A percentile compares a stretch with the other conserved stretches of the same genome.
Evolutionary conservation across 768 basidiomycete species (phyloP).

Genomic region (Suillus paluster): DNA sequence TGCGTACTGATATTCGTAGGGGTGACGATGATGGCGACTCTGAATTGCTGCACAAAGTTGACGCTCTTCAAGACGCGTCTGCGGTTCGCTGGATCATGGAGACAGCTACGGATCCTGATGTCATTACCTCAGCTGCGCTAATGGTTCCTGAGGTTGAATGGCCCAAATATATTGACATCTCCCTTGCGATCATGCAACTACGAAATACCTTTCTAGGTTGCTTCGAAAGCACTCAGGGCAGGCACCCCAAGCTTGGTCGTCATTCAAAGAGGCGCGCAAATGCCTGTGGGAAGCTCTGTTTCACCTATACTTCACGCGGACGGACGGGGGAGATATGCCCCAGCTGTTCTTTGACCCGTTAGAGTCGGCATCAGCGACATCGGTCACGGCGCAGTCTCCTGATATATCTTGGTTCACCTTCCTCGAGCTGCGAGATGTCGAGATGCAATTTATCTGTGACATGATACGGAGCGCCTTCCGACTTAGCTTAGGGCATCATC

Average conservation of each 20-base stretch:
- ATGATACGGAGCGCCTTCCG: constrained; percentile 5
- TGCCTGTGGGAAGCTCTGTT: constrained; percentile 7
- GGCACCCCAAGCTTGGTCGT: not conserved
- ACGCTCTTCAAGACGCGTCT: not conserved
- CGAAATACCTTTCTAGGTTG: constrained; percentile 7
- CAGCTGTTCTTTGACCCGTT: not conserved
- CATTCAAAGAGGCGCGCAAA: not conserved
- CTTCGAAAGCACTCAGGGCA: constrained; percentile 1
- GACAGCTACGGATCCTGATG: constrained; percentile 6
- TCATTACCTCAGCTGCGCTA: constrained; percentile 3
- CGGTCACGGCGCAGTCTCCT: not conserved
- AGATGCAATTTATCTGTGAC: constrained; percentile 5
- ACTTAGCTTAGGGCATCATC: not conserved
- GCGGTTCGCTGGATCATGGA: constrained; percentile 11
- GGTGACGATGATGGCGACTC: not conserved
- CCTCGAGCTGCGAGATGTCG: not conserved
- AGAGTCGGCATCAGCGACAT: not conserved
- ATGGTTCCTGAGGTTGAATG: constrained; percentile 10
- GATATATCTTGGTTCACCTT: constrained; percentile 7
- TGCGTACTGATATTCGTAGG: not conserved
- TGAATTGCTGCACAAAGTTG: not conserved
- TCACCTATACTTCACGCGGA: not conserved
- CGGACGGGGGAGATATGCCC: not conserved
- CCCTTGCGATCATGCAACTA: constrained; percentile 4
- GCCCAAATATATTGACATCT: constrained; percentile 1